Conservation (phyloP, 2,329 filamentous ascomycete species). For the Simplicillium aogashimaense region DNA sequence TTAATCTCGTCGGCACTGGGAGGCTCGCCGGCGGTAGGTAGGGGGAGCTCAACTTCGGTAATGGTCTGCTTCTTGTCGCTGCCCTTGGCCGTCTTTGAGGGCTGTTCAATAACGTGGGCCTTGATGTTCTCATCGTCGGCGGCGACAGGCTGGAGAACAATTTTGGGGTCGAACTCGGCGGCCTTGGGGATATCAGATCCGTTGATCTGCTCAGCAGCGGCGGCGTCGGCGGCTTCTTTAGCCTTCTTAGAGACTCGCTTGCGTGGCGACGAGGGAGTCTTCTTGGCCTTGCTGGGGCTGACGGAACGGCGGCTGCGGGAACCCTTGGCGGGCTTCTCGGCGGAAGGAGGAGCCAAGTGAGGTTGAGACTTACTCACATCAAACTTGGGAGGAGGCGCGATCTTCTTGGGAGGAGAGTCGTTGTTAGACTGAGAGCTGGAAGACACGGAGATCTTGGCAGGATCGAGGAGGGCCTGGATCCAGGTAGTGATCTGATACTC, state of each 20-base stretch:
- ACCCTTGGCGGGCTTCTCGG: slow-evolving; percentile 28
- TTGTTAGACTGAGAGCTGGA: slow-evolving; percentile 19
- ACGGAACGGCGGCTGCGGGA: slow-evolving; percentile 44
- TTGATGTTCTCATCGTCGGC: slow-evolving; percentile 53
- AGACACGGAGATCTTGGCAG: slow-evolving; percentile 59
- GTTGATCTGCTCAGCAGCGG: slow-evolving; percentile 18
- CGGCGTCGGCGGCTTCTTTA: slow-evolving; percentile 24
- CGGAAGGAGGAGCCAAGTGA: slow-evolving; percentile 35
- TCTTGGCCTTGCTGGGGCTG: slow-evolving; percentile 46
- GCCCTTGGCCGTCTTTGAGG: slow-evolving; percentile 42
- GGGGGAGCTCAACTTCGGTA: slow-evolving; percentile 66
- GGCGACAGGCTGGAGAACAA: slow-evolving; percentile 35
- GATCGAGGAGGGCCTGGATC: slow-evolving; percentile 87
- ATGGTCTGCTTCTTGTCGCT: slow-evolving; percentile 61
- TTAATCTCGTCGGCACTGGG: slow-evolving; percentile 69
- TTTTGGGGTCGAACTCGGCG: slow-evolving; percentile 36
- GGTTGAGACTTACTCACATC: slow-evolving; percentile 39
- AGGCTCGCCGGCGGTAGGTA: slow-evolving; percentile 47
- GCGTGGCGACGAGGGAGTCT: slow-evolving; percentile 40
- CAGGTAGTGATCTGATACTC: slow-evolving; percentile 81
- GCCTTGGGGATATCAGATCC: slow-evolving; percentile 32
- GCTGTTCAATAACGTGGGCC: slow-evolving; percentile 59
- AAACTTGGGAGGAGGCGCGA: slow-evolving; percentile 73
- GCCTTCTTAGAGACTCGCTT: slow-evolving; percentile 40
- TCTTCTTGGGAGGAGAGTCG: slow-evolving; percentile 63